Percentiles rank a stretch among this genome's conserved stretches.
phyloP scores from a whole-genome alignment of 768 basidiomycete genomes.

The Russula foetens region DNA sequence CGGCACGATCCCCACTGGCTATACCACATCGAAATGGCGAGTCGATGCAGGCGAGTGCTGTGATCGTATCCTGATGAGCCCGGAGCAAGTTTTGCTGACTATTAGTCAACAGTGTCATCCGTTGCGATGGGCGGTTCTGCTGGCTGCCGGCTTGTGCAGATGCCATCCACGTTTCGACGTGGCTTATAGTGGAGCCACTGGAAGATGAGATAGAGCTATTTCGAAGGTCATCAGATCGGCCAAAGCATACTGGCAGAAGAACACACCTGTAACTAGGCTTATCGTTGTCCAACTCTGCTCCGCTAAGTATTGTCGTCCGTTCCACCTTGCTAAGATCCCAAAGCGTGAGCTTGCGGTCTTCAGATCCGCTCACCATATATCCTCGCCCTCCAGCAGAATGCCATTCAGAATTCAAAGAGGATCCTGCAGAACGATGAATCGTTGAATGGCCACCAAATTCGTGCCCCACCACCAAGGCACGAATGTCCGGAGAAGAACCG shows the following conservation, averaged over 20 bases:
- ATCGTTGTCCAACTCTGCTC: constrained; percentile 66
- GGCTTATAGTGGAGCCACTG: constrained; percentile 40
- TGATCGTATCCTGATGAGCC: constrained; percentile 87
- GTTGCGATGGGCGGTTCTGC: constrained; percentile 60
- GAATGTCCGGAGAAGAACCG: constrained; percentile 56
- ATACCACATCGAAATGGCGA: constrained; percentile 90
- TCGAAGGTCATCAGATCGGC: background rate
- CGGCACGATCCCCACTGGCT: constrained; percentile 85
- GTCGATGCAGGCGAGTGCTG: constrained; percentile 78
- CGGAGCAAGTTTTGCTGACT: constrained; percentile 80
- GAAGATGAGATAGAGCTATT: constrained; percentile 30
- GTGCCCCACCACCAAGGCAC: constrained; percentile 58
- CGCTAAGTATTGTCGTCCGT: constrained; percentile 72
- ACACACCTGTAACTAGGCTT: constrained; percentile 68
- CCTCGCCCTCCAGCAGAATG: constrained; percentile 34
- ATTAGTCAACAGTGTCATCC: constrained; percentile 69
- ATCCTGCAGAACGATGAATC: constrained; percentile 26
- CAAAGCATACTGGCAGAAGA: background rate
- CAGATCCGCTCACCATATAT: constrained; percentile 82
- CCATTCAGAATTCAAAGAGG: constrained; percentile 16
- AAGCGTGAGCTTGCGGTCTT: constrained; percentile 78
- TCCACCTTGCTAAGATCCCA: constrained; percentile 80
- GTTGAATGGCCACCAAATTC: constrained; percentile 70
- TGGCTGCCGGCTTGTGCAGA: constrained; percentile 37
- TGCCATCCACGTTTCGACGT: constrained; percentile 57